These are phyloP conservation scores for Neoboletus brunneissimus DNA, from an alignment of 768 basidiomycete species.

Conservation along the genomic window DNA sequence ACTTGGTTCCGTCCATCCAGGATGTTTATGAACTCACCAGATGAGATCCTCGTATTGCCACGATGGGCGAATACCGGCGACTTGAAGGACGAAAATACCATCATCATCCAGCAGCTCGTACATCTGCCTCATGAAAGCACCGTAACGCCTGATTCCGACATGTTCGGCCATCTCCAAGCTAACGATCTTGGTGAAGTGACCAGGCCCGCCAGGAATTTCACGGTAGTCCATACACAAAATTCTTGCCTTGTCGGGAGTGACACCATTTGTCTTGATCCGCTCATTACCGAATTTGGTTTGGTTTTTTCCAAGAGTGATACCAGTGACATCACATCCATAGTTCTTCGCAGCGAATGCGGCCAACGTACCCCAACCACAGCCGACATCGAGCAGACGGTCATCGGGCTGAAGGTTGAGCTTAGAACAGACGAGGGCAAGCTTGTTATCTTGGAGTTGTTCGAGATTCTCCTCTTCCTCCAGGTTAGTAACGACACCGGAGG, in stretches of 20 bases:
- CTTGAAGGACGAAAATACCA: constrained; percentile 92
- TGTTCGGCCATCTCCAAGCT: constrained; percentile 99
- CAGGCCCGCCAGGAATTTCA: constrained; percentile 74
- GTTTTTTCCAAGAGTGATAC: constrained; percentile 88
- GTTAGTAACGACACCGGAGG: constrained; percentile 82
- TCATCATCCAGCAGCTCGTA: constrained; percentile 94
- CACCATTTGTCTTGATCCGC: constrained; percentile 78
- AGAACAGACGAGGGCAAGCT: constrained; percentile 90
- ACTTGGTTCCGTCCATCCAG: neutral
- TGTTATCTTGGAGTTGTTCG: constrained; percentile 97
- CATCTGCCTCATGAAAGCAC: constrained; percentile 83
- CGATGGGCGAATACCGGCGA: constrained; percentile 91
- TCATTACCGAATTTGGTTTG: constrained; percentile 92
- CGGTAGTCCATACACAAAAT: constrained; percentile 94
- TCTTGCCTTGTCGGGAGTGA: constrained; percentile 68
- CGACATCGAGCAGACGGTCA: constrained; percentile 82
- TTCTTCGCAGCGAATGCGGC: constrained; percentile 95
- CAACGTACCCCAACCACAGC: constrained; percentile 97
- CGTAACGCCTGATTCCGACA: constrained; percentile 93
- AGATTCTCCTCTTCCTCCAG: constrained; percentile 73
- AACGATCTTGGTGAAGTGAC: constrained; percentile 91
- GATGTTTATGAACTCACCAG: constrained; percentile 51
- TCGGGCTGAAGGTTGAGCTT: constrained; percentile 87
- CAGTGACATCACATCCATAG: constrained; percentile 93
- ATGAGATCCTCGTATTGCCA: constrained; percentile 99